phyloP scores from a whole-genome alignment of 2,329 filamentous ascomycete genomes.

The Diaporthe sp. region DNA sequence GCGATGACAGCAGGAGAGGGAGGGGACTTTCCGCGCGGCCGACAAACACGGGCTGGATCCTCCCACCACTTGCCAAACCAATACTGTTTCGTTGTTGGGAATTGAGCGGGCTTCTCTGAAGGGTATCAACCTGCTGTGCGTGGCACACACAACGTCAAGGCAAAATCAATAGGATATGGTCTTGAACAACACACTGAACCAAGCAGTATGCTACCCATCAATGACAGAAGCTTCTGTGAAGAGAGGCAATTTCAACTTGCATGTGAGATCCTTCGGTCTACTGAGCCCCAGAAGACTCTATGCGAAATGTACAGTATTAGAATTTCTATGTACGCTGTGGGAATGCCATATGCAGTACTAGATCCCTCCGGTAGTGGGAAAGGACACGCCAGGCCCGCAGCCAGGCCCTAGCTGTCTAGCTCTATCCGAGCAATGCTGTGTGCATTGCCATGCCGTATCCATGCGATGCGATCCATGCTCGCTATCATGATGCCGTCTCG shows the following conservation, averaged over 20 bases:
- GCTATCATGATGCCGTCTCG: not conserved
- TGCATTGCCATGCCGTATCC: not conserved
- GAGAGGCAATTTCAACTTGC: not conserved
- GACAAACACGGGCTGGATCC: not conserved
- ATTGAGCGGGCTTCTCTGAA: too few relatives aligned
- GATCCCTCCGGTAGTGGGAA: not conserved
- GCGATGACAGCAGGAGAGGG: not conserved
- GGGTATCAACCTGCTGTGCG: too few relatives aligned
- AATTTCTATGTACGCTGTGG: not conserved
- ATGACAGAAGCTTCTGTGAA: not conserved
- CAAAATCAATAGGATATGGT: not conserved
- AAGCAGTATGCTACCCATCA: not conserved
- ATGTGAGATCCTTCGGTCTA: not conserved
- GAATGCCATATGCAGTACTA: not conserved
- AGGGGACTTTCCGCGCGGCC: not conserved
- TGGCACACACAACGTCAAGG: not conserved
- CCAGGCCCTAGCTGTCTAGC: not conserved
- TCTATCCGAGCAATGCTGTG: conserved; percentile 4
- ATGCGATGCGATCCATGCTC: conserved; percentile 12
- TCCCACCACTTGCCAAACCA: not conserved
- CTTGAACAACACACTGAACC: too few relatives aligned
- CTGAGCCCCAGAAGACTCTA: not conserved
- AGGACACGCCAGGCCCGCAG: not conserved
- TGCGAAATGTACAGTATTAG: not conserved
- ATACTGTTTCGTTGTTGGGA: not conserved